Percentiles rank a stretch among this genome's conserved stretches.
Evolutionary conservation across 306 rosid species (phyloP).

Genomic region (Castanea sativa): DNA sequence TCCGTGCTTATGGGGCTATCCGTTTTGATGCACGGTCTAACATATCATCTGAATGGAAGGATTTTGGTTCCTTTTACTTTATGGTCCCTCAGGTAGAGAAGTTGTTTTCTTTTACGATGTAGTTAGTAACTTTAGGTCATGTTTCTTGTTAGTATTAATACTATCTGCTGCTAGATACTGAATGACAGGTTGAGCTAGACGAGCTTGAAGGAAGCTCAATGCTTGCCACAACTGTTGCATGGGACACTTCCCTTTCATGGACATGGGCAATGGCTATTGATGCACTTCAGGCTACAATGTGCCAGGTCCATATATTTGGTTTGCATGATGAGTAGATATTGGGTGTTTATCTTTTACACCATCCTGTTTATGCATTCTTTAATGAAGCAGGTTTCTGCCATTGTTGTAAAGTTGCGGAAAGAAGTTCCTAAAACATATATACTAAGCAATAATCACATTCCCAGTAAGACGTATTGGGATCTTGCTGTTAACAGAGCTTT

Average conservation of each 20-base stretch:
- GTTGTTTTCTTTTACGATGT: conserved; percentile 27
- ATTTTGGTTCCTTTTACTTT: conserved; percentile 90
- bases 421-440: conserved; percentile 57
- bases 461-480: conserved; percentile 62
- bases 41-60: conserved; percentile 80
- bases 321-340: not conserved
- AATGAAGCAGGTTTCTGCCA: conserved; percentile 63
- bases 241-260: conserved; percentile 82
- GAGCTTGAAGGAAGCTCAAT: conserved; percentile 84
- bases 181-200: conserved; percentile 90
- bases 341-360: not conserved
- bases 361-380: conserved; percentile 5
- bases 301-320: conserved; percentile 45
- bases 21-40: conserved; percentile 70
- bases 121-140: conserved; percentile 21
- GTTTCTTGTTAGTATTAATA: conserved; percentile 46
- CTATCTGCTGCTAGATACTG: conserved; percentile 59
- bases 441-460: conserved; percentile 59
- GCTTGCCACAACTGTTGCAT: conserved; percentile 80
- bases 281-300: conserved; percentile 60
- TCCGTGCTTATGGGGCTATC: conserved; percentile 88
- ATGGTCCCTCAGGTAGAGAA: conserved; percentile 84
- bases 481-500: conserved; percentile 69
- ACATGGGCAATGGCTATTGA: conserved; percentile 63
- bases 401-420: conserved; percentile 48